Percentiles rank a stretch among this genome's conserved stretches.
phyloP scores from a whole-genome alignment of 163 green algal species.

The Trebouxia gelatinosa region DNA sequence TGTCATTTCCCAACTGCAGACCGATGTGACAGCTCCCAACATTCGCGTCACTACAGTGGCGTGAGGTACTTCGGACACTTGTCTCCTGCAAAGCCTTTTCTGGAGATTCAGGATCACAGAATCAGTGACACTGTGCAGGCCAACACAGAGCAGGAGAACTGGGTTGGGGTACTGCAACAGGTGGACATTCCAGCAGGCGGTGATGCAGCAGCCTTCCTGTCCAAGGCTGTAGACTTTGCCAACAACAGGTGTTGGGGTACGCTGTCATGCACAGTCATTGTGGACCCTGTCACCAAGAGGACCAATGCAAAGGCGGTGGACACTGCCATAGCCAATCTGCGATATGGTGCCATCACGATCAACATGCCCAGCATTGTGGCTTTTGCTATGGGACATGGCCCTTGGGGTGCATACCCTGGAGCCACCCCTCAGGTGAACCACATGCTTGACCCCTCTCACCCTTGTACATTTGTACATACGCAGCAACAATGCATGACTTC shows the following conservation, averaged over 20 bases:
- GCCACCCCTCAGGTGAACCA: constrained; percentile 33
- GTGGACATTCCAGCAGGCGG: constrained; percentile 48
- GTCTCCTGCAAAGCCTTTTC: background rate
- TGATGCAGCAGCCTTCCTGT: constrained; percentile 53
- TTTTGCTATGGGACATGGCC: constrained; percentile 53
- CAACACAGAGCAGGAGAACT: constrained; percentile 64
- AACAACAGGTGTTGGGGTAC: constrained; percentile 75
- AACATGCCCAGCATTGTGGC: constrained; percentile 56
- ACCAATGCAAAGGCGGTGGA: constrained; percentile 41
- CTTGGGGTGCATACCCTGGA: constrained; percentile 72
- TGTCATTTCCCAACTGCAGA: no score
- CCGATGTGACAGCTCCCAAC: no score
- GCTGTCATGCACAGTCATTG: constrained; percentile 63
- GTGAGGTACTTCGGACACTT: no score
- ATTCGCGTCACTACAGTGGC: no score
- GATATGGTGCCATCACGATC: constrained; percentile 68
- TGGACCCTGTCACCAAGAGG: constrained; percentile 1
- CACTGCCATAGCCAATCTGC: constrained; percentile 49
- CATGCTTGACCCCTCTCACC: background rate
- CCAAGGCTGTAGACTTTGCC: constrained; percentile 51
- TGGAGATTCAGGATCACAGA: background rate
- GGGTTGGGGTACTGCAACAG: constrained; percentile 78
- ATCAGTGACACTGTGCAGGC: constrained; percentile 37
- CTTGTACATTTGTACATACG: background rate
- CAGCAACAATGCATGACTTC: background rate